Percentiles rank a stretch among this genome's conserved stretches.
These are phyloP conservation scores for Petunia hybrid DNA, from an alignment of 305 asterid species.

Conservation along the genomic window DNA sequence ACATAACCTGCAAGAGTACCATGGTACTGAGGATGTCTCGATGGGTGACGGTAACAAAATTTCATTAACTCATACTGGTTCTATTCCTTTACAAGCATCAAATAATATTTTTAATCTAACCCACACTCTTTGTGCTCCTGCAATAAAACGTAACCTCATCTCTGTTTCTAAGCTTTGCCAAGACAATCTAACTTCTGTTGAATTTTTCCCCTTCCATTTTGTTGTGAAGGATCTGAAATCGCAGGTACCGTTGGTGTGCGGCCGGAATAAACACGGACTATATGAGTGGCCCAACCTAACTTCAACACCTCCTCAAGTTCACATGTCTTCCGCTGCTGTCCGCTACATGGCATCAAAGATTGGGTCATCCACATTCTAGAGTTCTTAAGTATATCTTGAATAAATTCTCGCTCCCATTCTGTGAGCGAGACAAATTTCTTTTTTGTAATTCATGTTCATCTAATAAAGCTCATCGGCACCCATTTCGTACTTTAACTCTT, in stretches of 20 bases:
- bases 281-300: neutral
- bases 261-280: neutral
- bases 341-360: neutral
- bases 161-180: neutral
- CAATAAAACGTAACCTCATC: neutral
- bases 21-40: neutral
- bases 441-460: no score
- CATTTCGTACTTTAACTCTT: no score
- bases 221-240: constrained; percentile 13
- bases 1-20: neutral
- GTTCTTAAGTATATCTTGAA: neutral
- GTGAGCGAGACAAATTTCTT: neutral
- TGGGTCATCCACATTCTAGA: neutral
- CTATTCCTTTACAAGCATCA: neutral
- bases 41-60: neutral
- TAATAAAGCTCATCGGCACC: no score
- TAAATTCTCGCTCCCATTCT: neutral
- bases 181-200: neutral
- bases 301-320: neutral
- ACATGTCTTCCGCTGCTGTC: neutral
- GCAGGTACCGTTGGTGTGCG: neutral
- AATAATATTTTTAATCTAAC: no score
- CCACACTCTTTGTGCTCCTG: neutral
- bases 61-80: neutral
- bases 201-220: neutral